Conservation (phyloP, 176 grass and related monocot species). For the Hsuehochloa calcarea region DNA sequence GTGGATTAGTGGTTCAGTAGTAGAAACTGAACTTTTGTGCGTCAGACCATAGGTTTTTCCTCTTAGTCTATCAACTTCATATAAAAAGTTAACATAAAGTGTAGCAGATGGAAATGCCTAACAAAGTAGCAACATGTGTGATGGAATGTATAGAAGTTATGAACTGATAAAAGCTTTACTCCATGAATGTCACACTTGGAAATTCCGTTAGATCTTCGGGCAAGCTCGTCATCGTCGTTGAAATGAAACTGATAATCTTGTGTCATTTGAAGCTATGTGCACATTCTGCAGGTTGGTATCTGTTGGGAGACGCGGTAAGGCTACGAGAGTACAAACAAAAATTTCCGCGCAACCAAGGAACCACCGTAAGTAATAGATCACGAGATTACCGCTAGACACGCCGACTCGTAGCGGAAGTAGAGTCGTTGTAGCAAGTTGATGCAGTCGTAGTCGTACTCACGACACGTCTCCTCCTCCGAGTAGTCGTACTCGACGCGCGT, state of each 20-base stretch:
- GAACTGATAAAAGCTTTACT: background rate
- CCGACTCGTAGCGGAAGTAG: too few relatives aligned
- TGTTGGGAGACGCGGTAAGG: too few relatives aligned
- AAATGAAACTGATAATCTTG: background rate
- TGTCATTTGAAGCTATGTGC: conserved; percentile 13
- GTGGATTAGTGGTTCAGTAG: background rate
- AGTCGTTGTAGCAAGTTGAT: too few relatives aligned
- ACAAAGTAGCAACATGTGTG: background rate
- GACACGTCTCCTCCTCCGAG: too few relatives aligned
- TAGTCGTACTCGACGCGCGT: too few relatives aligned
- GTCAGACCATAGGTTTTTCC: background rate
- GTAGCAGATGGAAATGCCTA: background rate
- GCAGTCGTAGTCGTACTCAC: too few relatives aligned
- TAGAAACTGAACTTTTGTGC: background rate
- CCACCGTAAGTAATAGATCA: too few relatives aligned
- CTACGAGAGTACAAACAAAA: too few relatives aligned
- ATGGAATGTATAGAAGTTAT: background rate
- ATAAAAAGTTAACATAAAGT: background rate
- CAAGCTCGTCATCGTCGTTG: background rate
- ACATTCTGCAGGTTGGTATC: conserved; percentile 79
- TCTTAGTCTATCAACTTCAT: background rate
- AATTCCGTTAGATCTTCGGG: background rate
- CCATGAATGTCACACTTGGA: background rate
- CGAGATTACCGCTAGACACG: too few relatives aligned
- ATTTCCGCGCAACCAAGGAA: too few relatives aligned